These are phyloP conservation scores for Microthyrium microscopicum DNA, from an alignment of 2,329 filamentous ascomycete species.

Conservation along the genomic window DNA sequence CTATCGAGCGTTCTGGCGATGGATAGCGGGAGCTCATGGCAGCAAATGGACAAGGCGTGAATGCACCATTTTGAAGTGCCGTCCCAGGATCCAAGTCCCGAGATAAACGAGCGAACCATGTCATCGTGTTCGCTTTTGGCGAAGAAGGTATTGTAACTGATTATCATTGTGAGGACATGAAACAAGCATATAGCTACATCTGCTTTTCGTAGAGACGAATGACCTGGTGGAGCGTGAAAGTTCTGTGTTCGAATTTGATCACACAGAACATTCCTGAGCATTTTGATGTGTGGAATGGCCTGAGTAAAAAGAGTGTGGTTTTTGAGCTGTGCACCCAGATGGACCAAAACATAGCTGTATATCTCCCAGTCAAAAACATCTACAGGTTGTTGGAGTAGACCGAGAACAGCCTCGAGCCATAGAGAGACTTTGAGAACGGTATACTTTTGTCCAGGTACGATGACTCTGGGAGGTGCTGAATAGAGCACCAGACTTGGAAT, in stretches of 20 bases:
- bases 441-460: conserved; percentile 18
- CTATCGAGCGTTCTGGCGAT: conserved; percentile 72
- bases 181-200: conserved; percentile 83
- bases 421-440: conserved; percentile 33
- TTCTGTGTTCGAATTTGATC: conserved; percentile 63
- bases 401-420: conserved; percentile 65
- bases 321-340: conserved; percentile 71
- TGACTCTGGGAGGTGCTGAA: conserved; percentile 26
- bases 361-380: conserved; percentile 85
- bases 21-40: conserved; percentile 78
- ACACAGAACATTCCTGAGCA: conserved; percentile 60
- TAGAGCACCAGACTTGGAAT: conserved; percentile 33
- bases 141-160: conserved; percentile 81
- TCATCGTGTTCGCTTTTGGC: conserved; percentile 76
- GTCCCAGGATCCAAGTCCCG: conserved; percentile 71
- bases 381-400: conserved; percentile 50
- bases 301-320: conserved; percentile 75
- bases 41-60: conserved; percentile 85
- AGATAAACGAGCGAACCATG: conserved; percentile 70
- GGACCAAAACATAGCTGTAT: conserved; percentile 77
- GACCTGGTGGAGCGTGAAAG: conserved; percentile 65
- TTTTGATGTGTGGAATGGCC: conserved; percentile 57
- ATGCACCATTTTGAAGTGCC: conserved; percentile 84
- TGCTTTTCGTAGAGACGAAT: conserved; percentile 66
- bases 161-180: conserved; percentile 68